Evolutionary conservation across 2,329 filamentous ascomycete genomes (phyloP), one percentile per base, ranked within the genome.

Genomic region (Chaetoscypha palmicola): DNA sequence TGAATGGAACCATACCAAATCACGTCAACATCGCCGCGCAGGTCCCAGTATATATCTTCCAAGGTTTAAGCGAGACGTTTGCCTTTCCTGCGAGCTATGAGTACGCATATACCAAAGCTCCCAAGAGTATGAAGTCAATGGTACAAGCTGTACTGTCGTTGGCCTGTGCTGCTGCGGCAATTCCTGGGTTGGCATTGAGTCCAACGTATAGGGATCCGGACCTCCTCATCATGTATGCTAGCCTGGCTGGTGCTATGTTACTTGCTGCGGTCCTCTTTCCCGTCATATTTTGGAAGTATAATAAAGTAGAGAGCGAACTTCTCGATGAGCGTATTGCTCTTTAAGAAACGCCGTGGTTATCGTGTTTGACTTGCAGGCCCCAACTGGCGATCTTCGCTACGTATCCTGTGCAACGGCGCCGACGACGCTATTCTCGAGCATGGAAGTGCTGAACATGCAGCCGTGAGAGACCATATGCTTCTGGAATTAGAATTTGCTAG

Each of bases 171-270:
- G 65, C 79, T 46, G 73, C 71, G 9, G 67, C 68, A 24, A 74
- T 73, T 2, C 52, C 70, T 9, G 67, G 64, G 24, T 62, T 68
- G 51, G 66, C 67, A 4, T 40, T 70, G 16, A 58, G 65, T 26
- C 66, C 66, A 1, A 58, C 60, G 4, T 64, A 65, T 5, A 43
- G 41, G 17, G 67, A 71, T 46, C 68, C 68, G 2, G 56, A 58
- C 4, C 61, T 69, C 22, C 51, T 68, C n/a, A 84, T 79, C 77
- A 74, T 86, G 70, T 84, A 83, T 55, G 67, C 69, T 19, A 75
- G 74, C 16, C 62, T 83, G n/a, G 71, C 70, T 4, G 55, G 64
- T 41, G 68, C 68, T 12, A 71, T 73, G 1, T 69, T 70, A 41
- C 21, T 66, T 2, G 66, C 69, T 2, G 74, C 74, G 17, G 63